These are phyloP conservation scores for Cymbopogon flexuosus DNA, from an alignment of 202 grass and related monocot genomes.

Conservation along the genomic window DNA sequence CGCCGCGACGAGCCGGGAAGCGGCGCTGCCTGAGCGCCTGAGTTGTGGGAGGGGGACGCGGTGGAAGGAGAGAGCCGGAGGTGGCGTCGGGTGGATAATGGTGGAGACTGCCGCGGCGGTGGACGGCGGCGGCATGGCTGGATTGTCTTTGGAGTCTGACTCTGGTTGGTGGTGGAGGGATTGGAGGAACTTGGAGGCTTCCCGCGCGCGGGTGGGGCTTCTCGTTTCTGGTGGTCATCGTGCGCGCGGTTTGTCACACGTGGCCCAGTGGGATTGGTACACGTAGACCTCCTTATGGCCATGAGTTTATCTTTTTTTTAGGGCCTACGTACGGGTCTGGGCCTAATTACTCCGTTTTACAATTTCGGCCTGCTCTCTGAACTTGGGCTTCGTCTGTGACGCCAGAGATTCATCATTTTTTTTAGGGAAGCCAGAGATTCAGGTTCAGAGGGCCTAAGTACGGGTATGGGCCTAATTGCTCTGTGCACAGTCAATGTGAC, in stretches of 20 bases:
- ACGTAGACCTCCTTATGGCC: neutral
- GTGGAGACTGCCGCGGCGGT: constrained; percentile 13
- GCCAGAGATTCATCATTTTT: too few species aligned
- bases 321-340: neutral
- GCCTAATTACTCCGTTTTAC: neutral
- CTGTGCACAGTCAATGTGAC: too few species aligned
- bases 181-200: neutral
- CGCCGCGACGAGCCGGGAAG: constrained; percentile 19
- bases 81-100: neutral
- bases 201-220: neutral
- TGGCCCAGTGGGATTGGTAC: neutral
- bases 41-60: neutral
- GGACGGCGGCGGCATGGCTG: constrained; percentile 32
- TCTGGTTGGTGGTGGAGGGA: constrained; percentile 26
- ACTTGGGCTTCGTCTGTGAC: neutral
- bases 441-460: too few species aligned
- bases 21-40: neutral
- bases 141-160: constrained; percentile 26
- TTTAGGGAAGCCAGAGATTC: too few species aligned
- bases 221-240: constrained; percentile 6
- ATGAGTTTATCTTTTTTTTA: neutral
- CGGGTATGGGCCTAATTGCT: too few species aligned
- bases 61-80: neutral
- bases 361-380: neutral
- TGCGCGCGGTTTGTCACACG: neutral